Evolutionary conservation across 1,284 basidiomycete species (phyloP), one percentile per base, ranked within the genome.

Genomic region (Pseudozyma sp.): DNA sequence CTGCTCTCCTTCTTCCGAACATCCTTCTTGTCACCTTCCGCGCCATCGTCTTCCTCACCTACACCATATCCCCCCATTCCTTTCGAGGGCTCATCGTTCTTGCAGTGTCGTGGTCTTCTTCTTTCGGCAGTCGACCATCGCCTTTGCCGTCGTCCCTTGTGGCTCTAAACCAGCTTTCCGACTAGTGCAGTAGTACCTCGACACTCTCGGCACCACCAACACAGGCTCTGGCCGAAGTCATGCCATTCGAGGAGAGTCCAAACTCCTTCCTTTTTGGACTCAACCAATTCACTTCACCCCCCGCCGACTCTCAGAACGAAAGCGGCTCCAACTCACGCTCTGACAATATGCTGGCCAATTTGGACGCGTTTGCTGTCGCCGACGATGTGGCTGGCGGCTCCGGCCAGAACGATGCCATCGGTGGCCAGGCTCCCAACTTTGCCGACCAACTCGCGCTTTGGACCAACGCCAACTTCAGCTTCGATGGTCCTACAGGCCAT

Each of bases 391-490:
- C 63, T 10, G 57, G 69, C 51, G 63, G 39, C 43, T 59, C 70
- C 18, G 42, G 13, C 12, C 58, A 61, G 34, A 71, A 66, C 53
- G 75, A 75, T n/a, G 52, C 51, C 40, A 65, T 34, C 34, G 63
- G 55, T 12, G 61, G 57, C 38, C 65, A 73, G 35, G 67, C 67
- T 42, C 65, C 70, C 56, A 81, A 77, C 56, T 81, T 85, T 62
- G 74, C 82, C 38, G 83, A 85, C 42, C 83, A 85, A 57, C 76
- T 85, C 6, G 80, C 80, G 7, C 75, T 85, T 2, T 85, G 83
- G 83, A 85, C 82, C 47, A 85, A 82, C 43, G 82, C 82, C 48
- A 83, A 80, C 62, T 85, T 85, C 63, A 80, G 71, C 59, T 85
- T 85, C 54, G 83, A 85, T 44, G 82, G 82, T 13, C 82, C 83